Evolutionary conservation across 805 yeast genomes (phyloP).

Genomic region (Debaryomyces castellii): DNA sequence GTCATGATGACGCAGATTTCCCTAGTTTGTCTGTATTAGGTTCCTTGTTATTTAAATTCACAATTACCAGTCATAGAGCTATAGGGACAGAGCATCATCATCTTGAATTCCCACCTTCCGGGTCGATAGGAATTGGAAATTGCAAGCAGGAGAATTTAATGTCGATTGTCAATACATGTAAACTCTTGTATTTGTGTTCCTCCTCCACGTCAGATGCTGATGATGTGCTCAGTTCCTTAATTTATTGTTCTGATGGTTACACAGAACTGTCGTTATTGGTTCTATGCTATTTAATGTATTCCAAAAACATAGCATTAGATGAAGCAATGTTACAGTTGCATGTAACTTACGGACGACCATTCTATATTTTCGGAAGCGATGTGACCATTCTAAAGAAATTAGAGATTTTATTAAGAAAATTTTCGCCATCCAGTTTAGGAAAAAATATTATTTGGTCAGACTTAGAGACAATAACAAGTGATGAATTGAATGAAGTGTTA

Average conservation of each 20-base stretch:
- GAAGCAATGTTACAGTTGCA: conserved; percentile 70
- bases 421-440: conserved; percentile 48
- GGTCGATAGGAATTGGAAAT: conserved; percentile 76
- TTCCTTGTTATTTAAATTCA: conserved; percentile 30
- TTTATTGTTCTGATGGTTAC: conserved; percentile 88
- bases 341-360: conserved; percentile 66
- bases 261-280: conserved; percentile 83
- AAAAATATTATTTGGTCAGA: conserved; percentile 25
- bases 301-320: conserved; percentile 58
- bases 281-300: conserved; percentile 68
- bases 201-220: conserved; percentile 33
- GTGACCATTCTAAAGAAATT: conserved; percentile 62
- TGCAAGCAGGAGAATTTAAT: conserved; percentile 59
- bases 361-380: conserved; percentile 79
- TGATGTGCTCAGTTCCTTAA: conserved; percentile 44
- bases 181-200: conserved; percentile 51
- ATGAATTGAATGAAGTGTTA: conserved; percentile 35
- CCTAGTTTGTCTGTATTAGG: conserved; percentile 45
- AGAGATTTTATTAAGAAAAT: conserved; percentile 57
- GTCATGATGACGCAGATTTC: conserved; percentile 58
- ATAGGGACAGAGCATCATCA: conserved; percentile 19
- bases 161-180: conserved; percentile 68
- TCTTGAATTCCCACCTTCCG: conserved; percentile 80
- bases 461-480: conserved; percentile 26
- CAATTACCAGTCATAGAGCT: conserved; percentile 23